Percentiles rank a stretch among this genome's conserved stretches.
These are phyloP conservation scores for Neophaeococcomyces aloes DNA, from an alignment of 2,329 filamentous ascomycete genomes.

Conservation along the genomic window DNA sequence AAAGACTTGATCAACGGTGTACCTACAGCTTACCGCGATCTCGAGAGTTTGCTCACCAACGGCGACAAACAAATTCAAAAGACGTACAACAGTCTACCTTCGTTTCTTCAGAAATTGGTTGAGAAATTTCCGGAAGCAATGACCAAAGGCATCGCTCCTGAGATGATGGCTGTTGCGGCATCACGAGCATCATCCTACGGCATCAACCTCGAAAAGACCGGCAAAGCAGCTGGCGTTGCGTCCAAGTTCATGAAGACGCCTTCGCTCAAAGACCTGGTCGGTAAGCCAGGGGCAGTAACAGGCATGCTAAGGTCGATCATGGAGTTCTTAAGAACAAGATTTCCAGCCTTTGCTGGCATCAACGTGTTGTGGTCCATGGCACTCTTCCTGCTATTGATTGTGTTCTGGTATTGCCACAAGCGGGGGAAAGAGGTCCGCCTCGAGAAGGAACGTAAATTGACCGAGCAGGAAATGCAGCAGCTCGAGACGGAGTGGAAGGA, in stretches of 20 bases:
- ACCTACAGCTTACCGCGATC: conserved; percentile 83
- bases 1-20: conserved; percentile 88
- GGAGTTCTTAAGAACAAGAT: conserved; percentile 72
- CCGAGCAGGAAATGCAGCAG: conserved; percentile 33
- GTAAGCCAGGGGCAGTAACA: conserved; percentile 76
- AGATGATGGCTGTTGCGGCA: conserved; percentile 67
- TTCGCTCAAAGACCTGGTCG: conserved; percentile 66
- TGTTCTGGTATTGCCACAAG: conserved; percentile 98
- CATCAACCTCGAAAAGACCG: conserved; percentile 44
- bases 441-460: conserved; percentile 46
- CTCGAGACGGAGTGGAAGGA: conserved; percentile 28
- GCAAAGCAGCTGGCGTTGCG: conserved; percentile 45
- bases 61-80: conserved; percentile 55
- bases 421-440: conserved; percentile 77
- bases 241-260: conserved; percentile 60
- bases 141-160: conserved; percentile 63
- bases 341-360: conserved; percentile 82
- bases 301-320: conserved; percentile 83
- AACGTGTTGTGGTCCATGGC: conserved; percentile 86
- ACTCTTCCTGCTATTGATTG: conserved; percentile 80
- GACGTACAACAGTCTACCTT: conserved; percentile 58
- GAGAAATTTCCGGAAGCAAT: conserved; percentile 74
- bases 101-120: conserved; percentile 74
- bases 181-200: conserved; percentile 55
- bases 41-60: conserved; percentile 57